Conservation (phyloP, 495 filamentous ascomycete genomes). For the Achaetomiella virescens region DNA sequence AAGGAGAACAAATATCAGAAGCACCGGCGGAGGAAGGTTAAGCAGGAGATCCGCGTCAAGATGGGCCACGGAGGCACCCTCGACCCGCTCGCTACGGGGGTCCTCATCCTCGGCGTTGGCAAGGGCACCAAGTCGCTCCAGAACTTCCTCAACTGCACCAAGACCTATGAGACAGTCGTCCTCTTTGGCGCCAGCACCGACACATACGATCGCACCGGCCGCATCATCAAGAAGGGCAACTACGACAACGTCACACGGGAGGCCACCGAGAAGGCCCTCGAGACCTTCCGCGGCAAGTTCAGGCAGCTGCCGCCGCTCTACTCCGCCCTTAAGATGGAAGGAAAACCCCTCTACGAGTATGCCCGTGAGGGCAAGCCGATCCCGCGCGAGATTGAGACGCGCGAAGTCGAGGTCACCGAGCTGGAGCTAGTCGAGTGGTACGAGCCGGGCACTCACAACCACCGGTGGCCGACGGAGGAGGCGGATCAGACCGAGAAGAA, state of each 20-base stretch:
- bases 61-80: conserved; percentile 95
- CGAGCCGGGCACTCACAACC: conserved; percentile 70
- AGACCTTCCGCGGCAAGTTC: conserved; percentile 73
- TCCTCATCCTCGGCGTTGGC: conserved; percentile 82
- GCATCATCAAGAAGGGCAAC: conserved; percentile 63
- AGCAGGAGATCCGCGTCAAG: conserved; percentile 66
- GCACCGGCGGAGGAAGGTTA: conserved; percentile 45
- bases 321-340: conserved; percentile 84
- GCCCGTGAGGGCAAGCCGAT: conserved; percentile 80
- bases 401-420: conserved; percentile 68
- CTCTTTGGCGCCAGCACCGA: conserved; percentile 91
- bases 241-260: conserved; percentile 75
- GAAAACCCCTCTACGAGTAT: conserved; percentile 93
- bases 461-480: conserved; percentile 68
- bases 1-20: conserved; percentile 51
- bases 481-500: conserved; percentile 63
- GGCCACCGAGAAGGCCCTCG: conserved; percentile 68
- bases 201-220: conserved; percentile 80
- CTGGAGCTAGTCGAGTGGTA: conserved; percentile 83
- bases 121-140: conserved; percentile 78
- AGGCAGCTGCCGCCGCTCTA: conserved; percentile 88
- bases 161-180: conserved; percentile 83
- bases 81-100: conserved; percentile 88
- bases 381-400: conserved; percentile 72
- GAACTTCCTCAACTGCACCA: conserved; percentile 77